Conservation (phyloP, 2,329 filamentous ascomycete genomes). For the Aurifilum marmelostoma region DNA sequence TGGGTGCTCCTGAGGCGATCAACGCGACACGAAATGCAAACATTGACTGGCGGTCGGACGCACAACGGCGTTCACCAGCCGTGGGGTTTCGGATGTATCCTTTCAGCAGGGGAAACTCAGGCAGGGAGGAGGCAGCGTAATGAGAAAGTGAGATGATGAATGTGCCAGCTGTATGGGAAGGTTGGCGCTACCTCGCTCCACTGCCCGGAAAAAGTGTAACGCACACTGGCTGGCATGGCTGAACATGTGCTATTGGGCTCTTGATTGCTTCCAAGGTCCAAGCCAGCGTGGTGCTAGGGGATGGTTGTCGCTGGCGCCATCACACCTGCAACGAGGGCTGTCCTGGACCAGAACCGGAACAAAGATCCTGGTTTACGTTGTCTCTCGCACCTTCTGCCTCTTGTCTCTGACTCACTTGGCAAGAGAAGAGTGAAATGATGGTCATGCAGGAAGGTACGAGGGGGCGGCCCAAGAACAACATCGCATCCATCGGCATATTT, state of each 20-base stretch:
- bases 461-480: neutral
- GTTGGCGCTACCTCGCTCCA: constrained; percentile 12
- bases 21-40: constrained; percentile 19
- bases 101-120: neutral
- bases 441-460: neutral
- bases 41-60: constrained; percentile 5
- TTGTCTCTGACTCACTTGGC: neutral
- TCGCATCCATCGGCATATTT: neutral
- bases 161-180: neutral
- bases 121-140: neutral
- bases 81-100: constrained; percentile 15
- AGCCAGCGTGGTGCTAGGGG: constrained; percentile 4
- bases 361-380: constrained; percentile 8
- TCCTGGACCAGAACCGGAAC: constrained; percentile 8
- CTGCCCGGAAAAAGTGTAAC: constrained; percentile 19
- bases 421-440: neutral
- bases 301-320: constrained; percentile 9
- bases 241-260: constrained; percentile 9
- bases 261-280: constrained; percentile 13
- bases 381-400: neutral
- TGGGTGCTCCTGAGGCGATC: constrained; percentile 4
- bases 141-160: neutral
- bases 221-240: constrained; percentile 18
- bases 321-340: constrained; percentile 9
- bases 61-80: neutral